phyloP scores from a whole-genome alignment of 2,329 filamentous ascomycete genomes.

The Trichophyton verrucosum region DNA sequence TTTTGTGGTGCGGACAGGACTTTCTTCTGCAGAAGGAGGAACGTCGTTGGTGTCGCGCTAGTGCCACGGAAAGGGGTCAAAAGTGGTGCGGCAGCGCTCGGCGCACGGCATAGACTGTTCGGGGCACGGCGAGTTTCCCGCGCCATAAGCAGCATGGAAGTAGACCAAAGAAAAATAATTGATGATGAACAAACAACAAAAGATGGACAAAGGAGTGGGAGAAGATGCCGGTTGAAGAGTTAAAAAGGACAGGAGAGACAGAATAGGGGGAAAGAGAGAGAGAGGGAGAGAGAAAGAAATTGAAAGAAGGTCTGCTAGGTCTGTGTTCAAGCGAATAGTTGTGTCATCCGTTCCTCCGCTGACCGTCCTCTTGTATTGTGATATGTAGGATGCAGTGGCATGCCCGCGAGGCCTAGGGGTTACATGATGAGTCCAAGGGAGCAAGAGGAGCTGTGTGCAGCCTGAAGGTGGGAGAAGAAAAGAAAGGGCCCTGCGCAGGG shows the following conservation, averaged over 20 bases:
- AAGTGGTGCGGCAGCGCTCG: conserved; percentile 5
- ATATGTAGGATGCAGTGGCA: background rate
- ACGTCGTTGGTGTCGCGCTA: background rate
- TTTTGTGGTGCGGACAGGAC: conserved; percentile 16
- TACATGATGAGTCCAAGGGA: background rate
- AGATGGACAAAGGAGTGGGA: background rate
- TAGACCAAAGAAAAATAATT: background rate
- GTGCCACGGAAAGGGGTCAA: conserved; percentile 2
- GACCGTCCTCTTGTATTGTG: background rate
- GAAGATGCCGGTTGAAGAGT: background rate
- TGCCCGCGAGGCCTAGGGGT: background rate
- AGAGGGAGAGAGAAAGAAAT: background rate
- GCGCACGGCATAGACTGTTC: conserved; percentile 9
- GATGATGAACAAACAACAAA: background rate
- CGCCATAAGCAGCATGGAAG: background rate
- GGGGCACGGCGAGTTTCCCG: conserved; percentile 4
- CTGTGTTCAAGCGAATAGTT: background rate
- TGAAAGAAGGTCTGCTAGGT: background rate
- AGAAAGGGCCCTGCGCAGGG: background rate
- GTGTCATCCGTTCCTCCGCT: background rate
- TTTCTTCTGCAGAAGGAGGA: background rate
- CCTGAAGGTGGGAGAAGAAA: background rate
- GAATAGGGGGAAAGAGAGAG: background rate
- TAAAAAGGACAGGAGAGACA: background rate
- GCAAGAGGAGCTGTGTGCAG: background rate